These are phyloP conservation scores for Colletotrichum australisinense DNA, from an alignment of 2,329 filamentous ascomycete genomes.

Conservation along the genomic window DNA sequence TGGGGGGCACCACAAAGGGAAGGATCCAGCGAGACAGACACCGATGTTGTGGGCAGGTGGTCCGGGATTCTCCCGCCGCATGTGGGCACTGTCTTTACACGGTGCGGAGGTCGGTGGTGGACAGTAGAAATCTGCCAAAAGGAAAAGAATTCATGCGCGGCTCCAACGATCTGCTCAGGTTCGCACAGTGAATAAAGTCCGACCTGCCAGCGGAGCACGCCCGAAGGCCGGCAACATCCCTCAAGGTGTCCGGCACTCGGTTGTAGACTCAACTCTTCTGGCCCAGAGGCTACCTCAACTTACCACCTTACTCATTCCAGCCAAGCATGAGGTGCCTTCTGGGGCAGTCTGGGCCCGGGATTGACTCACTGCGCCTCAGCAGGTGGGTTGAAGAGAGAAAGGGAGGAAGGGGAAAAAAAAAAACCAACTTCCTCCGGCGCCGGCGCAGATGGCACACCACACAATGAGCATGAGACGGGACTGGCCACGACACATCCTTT, in stretches of 20 bases:
- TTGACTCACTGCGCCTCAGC: neutral
- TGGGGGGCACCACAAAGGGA: neutral
- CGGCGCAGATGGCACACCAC: neutral
- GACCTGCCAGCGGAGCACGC: slow-evolving; percentile 1
- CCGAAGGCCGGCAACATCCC: slow-evolving; percentile 10
- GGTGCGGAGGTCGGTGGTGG: neutral
- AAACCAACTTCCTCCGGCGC: neutral
- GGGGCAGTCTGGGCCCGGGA: neutral
- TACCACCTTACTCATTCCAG: neutral
- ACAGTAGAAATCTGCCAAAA: neutral
- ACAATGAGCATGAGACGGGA: neutral
- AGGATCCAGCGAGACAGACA: slow-evolving; percentile 3
- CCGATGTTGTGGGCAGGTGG: neutral
- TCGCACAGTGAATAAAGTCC: slow-evolving; percentile 8
- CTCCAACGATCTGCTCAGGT: neutral
- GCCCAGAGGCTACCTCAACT: neutral
- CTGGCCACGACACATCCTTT: slow-evolving; percentile 6
- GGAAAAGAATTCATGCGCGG: neutral
- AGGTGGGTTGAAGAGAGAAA: neutral
- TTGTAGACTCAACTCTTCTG: neutral
- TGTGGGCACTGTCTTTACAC: neutral
- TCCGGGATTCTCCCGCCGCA: slow-evolving; percentile 10
- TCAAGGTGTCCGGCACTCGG: slow-evolving; percentile 12
- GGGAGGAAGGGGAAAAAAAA: neutral
- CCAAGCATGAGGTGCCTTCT: neutral